Evolutionary conservation across 805 yeast species (phyloP), one percentile per base, ranked within the genome.

Genomic region (Metschnikowia peoriensis): DNA sequence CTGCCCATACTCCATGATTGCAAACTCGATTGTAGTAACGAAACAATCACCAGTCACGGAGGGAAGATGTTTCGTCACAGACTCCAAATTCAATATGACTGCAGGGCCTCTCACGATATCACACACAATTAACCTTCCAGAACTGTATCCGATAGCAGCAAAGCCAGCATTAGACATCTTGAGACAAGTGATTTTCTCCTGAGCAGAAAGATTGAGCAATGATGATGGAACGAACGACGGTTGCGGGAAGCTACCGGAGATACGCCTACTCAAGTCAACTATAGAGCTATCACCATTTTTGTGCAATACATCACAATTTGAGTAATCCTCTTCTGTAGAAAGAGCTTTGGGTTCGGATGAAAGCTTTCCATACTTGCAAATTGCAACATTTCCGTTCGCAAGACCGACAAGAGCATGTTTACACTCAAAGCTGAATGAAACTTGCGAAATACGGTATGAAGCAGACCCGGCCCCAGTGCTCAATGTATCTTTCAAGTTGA

Each of bases 101-200:
- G 89, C 90, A 0, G 92, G 92, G 1, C 88, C 88, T 53, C 97
- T 77, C 50, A 88, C 75, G 22, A 72, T 64, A 69, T 93, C 97
- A 53, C 92, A 71, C 0, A 93, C 83, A 1, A 86, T 69, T 15
- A 93, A 55, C 37, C 82, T 77, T n/a, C 98, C 97, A 12, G 84
- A 78, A 44, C 78, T 79, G 66, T 87, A 90, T 0, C 88, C 96
- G 41, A 89, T 73, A 0, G 88, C 94, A 8, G 87, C 88, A 71
- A 94, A 92, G 0, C 97, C 97, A 46, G 90, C 76, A 56, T 86
- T 80, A 54, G 92, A 85, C 66, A 88, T 80, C 50, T 79, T 76
- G 46, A 92, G 55, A 1, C 88, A 80, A 0, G 92, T 74, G 9
- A 88, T 84, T 34, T 57, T 53, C 28, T 72, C 74, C 4, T 60